Percentiles rank a stretch among this genome's conserved stretches.
phyloP scores from a whole-genome alignment of 73 alveolate species.

The Paramecium pentaurelia region DNA sequence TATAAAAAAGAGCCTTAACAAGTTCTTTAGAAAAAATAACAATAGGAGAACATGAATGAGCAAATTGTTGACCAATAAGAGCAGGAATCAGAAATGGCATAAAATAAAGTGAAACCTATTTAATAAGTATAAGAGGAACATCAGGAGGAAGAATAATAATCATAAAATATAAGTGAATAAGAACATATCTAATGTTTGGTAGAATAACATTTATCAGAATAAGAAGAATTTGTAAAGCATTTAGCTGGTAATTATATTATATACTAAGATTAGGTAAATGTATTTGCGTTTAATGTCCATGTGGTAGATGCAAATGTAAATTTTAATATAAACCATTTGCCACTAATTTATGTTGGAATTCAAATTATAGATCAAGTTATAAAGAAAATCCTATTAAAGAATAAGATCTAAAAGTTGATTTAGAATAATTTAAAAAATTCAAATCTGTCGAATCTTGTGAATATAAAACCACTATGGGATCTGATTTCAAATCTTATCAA shows the following conservation, averaged over 20 bases:
- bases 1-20: neutral
- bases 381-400: neutral
- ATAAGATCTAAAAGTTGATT: constrained; percentile 6
- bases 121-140: neutral
- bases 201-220: constrained; percentile 25
- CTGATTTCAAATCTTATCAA: neutral
- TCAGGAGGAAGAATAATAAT: neutral
- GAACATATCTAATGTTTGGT: constrained; percentile 38
- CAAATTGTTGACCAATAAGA: neutral
- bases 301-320: constrained; percentile 51
- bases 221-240: constrained; percentile 6
- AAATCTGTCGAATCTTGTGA: constrained; percentile 28
- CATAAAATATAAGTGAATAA: neutral
- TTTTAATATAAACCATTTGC: neutral
- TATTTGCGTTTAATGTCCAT: constrained; percentile 44
- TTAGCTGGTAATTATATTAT: neutral
- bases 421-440: neutral
- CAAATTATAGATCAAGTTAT: neutral
- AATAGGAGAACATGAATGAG: neutral
- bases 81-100: neutral
- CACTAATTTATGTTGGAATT: constrained; percentile 11
- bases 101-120: neutral
- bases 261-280: neutral
- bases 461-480: constrained; percentile 20
- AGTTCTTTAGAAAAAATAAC: neutral